These are phyloP conservation scores for Ophiostoma populinum DNA, from an alignment of 2,329 filamentous ascomycete genomes.

Conservation along the genomic window DNA sequence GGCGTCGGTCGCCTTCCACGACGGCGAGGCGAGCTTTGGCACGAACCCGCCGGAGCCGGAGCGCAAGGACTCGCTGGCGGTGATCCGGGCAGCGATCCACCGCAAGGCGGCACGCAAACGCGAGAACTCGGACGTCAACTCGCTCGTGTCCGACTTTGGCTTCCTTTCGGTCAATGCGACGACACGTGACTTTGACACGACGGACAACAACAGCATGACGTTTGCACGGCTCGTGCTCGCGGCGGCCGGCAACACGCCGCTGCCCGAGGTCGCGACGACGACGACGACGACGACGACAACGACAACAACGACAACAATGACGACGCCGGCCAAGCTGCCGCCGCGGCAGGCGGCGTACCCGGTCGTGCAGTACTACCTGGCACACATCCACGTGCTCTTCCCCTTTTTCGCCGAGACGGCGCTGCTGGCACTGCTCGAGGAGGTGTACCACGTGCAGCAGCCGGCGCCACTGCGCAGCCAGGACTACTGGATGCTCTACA, in stretches of 20 bases:
- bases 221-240: slow-evolving; percentile 78
- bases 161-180: slow-evolving; percentile 91
- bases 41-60: slow-evolving; percentile 20
- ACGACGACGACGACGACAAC: slow-evolving; percentile 43
- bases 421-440: slow-evolving; percentile 63
- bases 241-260: slow-evolving; percentile 56
- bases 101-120: slow-evolving; percentile 45
- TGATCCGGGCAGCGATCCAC: slow-evolving; percentile 44
- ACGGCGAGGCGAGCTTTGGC: slow-evolving; percentile 28
- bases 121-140: slow-evolving; percentile 77
- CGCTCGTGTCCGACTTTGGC: slow-evolving; percentile 84
- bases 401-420: slow-evolving; percentile 70
- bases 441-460: slow-evolving; percentile 53
- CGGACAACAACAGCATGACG: slow-evolving; percentile 74
- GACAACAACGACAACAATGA: too few relatives aligned
- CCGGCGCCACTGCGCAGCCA: slow-evolving; percentile 33
- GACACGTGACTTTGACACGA: slow-evolving; percentile 81
- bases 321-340: slow-evolving; percentile 42
- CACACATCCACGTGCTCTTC: slow-evolving; percentile 62
- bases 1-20: slow-evolving; percentile 49
- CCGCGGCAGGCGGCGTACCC: slow-evolving; percentile 48
- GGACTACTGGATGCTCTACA: slow-evolving; percentile 74
- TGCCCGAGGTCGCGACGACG: slow-evolving; percentile 44
- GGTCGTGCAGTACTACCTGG: slow-evolving; percentile 69
- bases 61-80: slow-evolving; percentile 45